Base-by-base conservation (phyloP, 140 eudicot species). In the Cichorium intybus region DNA sequence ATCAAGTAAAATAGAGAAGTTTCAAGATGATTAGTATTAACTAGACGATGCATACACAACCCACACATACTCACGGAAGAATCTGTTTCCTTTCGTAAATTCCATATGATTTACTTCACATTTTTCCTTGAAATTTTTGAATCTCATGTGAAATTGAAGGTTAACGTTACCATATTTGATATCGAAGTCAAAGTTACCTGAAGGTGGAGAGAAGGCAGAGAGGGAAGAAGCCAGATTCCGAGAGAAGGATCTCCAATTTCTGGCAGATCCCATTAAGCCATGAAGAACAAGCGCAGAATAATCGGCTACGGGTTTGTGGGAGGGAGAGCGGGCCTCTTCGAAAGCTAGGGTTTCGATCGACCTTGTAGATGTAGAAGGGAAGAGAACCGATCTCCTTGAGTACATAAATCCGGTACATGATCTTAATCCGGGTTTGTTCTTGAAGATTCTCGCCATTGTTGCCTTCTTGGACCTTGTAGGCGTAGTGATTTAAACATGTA, bases 231-330 rank as follows among this genome's bases (percentile, higher is more conserved):
- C 79, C 29, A 92, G 77, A 64, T 75, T 48, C 29, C 92, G 89
- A 65, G 98, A 73, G 66, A 92, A 92, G 1, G 96, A 88, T 54
- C 96, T 80, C 98, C 95, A 92, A 39, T 92, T 92, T 24, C 98
- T 78, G 0, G 79, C 92, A 31, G 96, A 82, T 31, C 98, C 98
- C 34, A 88, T 64, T 68, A 92, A 86, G 7, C 96, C 96, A 51
- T 88, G 98, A 63, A 92, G 80, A 24, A 92, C 67, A 47, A 88
- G 70, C 1, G 87, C 96, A 2, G 96, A 83, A 64, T 80, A 54
- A 26, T 70, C 52, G 64, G 77, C 35, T 12, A 66, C 73, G 31
- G 87, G 85, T 15, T 65, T 74, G 6, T 66, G 79, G 12, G 77
- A 48, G 14, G 89, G 56, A 5, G 96, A 66, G 60, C 72, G 80